Percentiles rank a stretch among this genome's conserved stretches.
These are phyloP conservation scores for Hypoxylon sp. DNA, from an alignment of 2,329 filamentous ascomycete genomes.

Conservation along the genomic window DNA sequence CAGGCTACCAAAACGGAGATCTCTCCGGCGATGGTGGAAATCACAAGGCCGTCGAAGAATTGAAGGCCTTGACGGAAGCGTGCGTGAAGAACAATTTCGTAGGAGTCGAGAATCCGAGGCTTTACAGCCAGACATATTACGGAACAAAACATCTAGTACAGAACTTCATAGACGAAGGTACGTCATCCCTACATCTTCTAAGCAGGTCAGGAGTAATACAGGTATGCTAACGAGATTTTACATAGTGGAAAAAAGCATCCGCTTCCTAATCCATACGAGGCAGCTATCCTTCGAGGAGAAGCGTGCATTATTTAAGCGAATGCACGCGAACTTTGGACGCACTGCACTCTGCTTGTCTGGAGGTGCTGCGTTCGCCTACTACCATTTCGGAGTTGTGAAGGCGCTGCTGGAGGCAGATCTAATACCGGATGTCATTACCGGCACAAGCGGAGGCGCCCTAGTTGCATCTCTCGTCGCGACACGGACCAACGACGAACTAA, in stretches of 20 bases:
- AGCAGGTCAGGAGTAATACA: slow-evolving; percentile 31
- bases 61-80: slow-evolving; percentile 84
- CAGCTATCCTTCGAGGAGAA: slow-evolving; percentile 81
- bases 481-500: slow-evolving; percentile 91
- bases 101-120: slow-evolving; percentile 89
- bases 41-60: slow-evolving; percentile 76
- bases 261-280: slow-evolving; percentile 76
- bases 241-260: slow-evolving; percentile 74
- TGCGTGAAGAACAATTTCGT: slow-evolving; percentile 99
- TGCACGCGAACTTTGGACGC: slow-evolving; percentile 91
- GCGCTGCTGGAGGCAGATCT: slow-evolving; percentile 88
- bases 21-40: slow-evolving; percentile 55
- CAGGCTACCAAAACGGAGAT: slow-evolving; percentile 57
- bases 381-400: slow-evolving; percentile 94
- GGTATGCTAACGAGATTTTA: slow-evolving; percentile 17
- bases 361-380: slow-evolving; percentile 95
- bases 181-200: slow-evolving; percentile 48
- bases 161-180: slow-evolving; percentile 87
- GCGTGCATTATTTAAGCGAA: slow-evolving; percentile 84
- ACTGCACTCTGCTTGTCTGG: slow-evolving; percentile 94
- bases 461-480: slow-evolving; percentile 90
- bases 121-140: slow-evolving; percentile 99
- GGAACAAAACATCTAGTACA: slow-evolving; percentile 97
- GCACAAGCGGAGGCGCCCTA: slow-evolving; percentile 93
- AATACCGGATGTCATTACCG: slow-evolving; percentile 93